Conservation (phyloP, 2,329 filamentous ascomycete genomes). For the Graphiopsis chlorocephala region DNA sequence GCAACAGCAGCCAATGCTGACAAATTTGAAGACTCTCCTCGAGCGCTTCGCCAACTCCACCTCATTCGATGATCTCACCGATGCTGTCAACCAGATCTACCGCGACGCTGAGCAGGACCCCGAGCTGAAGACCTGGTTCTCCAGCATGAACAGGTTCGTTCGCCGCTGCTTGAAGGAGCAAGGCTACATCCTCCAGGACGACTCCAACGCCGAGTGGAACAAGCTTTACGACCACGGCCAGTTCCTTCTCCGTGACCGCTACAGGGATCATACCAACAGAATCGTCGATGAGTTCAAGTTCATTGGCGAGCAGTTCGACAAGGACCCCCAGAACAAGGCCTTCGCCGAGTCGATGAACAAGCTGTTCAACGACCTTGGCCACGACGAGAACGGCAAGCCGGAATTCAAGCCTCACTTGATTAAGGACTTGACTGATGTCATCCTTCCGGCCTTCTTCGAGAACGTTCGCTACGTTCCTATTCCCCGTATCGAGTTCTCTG, state of each 20-base stretch:
- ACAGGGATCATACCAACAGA: conserved; percentile 79
- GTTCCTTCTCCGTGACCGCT: conserved; percentile 84
- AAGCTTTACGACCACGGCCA: conserved; percentile 79
- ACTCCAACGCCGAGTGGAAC: conserved; percentile 78
- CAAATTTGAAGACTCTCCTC: conserved; percentile 66
- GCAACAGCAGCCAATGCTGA: conserved; percentile 49
- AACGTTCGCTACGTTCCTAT: conserved; percentile 86
- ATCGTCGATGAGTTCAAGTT: conserved; percentile 90
- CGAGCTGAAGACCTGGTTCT: conserved; percentile 89
- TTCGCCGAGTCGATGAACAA: conserved; percentile 76
- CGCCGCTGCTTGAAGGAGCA: conserved; percentile 82
- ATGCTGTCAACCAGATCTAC: conserved; percentile 82
- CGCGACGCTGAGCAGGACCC: conserved; percentile 79
- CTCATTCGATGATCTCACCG: conserved; percentile 80
- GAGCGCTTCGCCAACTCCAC: conserved; percentile 96
- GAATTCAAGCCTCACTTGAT: conserved; percentile 89
- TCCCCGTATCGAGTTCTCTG: conserved; percentile 89
- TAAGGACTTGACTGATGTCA: conserved; percentile 83
- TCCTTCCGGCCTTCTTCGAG: conserved; percentile 79
- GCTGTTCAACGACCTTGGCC: conserved; percentile 86
- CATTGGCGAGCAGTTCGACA: conserved; percentile 81
- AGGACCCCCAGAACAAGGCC: conserved; percentile 79
- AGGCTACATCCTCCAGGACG: conserved; percentile 84
- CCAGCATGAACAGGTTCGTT: conserved; percentile 70
- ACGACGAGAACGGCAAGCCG: conserved; percentile 78